Base-by-base conservation (phyloP, 495 filamentous ascomycete genomes). In the Corynascus novoguineensis region DNA sequence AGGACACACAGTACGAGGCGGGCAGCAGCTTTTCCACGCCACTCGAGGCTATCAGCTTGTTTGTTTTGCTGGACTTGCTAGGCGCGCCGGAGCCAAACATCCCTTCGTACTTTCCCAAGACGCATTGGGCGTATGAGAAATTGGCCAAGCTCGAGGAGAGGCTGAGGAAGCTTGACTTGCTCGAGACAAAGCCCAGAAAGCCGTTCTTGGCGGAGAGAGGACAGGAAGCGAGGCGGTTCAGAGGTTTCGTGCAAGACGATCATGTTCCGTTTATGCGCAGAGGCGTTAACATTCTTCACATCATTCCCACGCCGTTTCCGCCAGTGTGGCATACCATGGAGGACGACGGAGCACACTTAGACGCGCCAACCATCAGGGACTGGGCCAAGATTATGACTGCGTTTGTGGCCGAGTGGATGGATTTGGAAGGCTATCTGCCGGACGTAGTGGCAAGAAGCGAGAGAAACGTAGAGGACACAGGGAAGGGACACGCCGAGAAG, bases 391-490 rank as follows among this genome's bases (percentile, higher is more conserved):
- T 98, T 17, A 68, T 89, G 28, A 86, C 87, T 6, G 90, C 84
- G 4, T 98, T 97, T 78, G 81, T 86, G 40, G 88, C 85, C 0
- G 93, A 96, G 70, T 97, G 90, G 90, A 83, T 98, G 84, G 93
- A 95, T 55, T 65, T 96, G 59, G 90, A 93, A 57, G 86, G 84
- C 3, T 84, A 79, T 48, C 73, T 92, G 29, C 64, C 66, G 22
- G 62, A 64, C 17, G 55, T 61, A 32, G 19, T 10, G 40, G 21
- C 10, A 49, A 10, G 24, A 31, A 45, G 22, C 21, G 27, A 0
- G 40, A 31, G 21, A 14, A n/a, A n/a, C 19, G 5, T 47, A 37
- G 29, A 32, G 46, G 1, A 25, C 17, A 31, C 8, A 21, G 37
- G 7, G 10, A 5, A 17, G 1, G 37, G 5, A 41, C 1, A 55